Evolutionary conservation across 768 basidiomycete genomes (phyloP).

Genomic region (Cystobasidium tubakii): DNA sequence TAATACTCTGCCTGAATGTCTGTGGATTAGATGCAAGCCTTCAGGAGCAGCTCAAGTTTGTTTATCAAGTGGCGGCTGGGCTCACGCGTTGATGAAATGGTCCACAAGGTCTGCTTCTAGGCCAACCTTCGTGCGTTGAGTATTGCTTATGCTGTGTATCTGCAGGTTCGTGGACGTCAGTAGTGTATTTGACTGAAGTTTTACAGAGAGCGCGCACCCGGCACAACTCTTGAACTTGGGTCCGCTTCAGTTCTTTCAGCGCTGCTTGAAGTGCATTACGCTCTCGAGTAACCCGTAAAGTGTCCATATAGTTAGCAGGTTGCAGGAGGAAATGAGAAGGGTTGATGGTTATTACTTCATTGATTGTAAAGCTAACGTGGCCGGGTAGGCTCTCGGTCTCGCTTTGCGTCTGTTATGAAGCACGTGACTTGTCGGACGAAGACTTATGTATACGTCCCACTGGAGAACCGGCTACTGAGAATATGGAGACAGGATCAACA

Average conservation of each 20-base stretch:
- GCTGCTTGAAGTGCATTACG: not conserved
- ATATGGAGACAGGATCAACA: no score
- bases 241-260: slow-evolving; percentile 8
- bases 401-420: no score
- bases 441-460: no score
- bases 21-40: not conserved
- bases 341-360: no score
- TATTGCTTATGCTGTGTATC: slow-evolving; percentile 9
- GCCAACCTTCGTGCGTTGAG: not conserved
- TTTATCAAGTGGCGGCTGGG: not conserved
- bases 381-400: no score
- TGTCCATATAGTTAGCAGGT: not conserved
- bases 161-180: not conserved
- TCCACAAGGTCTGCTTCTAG: not conserved
- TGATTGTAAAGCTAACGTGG: no score
- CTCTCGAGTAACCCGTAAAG: slow-evolving; percentile 2
- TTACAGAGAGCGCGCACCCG: not conserved
- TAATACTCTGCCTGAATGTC: not conserved
- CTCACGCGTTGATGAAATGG: slow-evolving; percentile 4
- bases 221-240: slow-evolving; percentile 9
- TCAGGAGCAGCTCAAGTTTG: no score
- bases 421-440: no score
- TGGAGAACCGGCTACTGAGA: no score
- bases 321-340: no score
- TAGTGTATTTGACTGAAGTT: not conserved